Evolutionary conservation across 2,329 filamentous ascomycete species (phyloP).

Genomic region (Tolypocladium album): DNA sequence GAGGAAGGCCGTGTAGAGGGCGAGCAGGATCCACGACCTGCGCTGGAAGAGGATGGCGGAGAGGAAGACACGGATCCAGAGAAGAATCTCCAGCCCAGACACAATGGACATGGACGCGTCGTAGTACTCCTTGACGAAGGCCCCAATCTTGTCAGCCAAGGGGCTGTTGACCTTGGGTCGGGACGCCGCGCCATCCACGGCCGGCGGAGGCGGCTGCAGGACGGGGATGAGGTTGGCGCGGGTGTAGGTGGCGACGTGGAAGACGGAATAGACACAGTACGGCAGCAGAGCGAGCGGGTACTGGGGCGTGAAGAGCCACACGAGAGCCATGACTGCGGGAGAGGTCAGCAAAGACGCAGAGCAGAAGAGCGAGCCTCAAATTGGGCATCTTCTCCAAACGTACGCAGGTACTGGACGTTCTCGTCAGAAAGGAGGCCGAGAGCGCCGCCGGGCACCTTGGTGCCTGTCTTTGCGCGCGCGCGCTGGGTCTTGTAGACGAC

Average conservation of each 20-base stretch:
- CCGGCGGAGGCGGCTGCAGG: slow-evolving; percentile 55
- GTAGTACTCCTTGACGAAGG: slow-evolving; percentile 97
- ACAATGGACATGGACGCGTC: slow-evolving; percentile 93
- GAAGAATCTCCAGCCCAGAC: slow-evolving; percentile 72
- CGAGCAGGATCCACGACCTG: slow-evolving; percentile 80
- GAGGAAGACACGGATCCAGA: slow-evolving; percentile 75
- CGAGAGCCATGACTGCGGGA: slow-evolving; percentile 69
- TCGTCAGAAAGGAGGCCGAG: slow-evolving; percentile 71
- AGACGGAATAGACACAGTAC: slow-evolving; percentile 93
- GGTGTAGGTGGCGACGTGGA: slow-evolving; percentile 96
- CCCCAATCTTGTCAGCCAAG: slow-evolving; percentile 72
- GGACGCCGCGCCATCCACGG: slow-evolving; percentile 46
- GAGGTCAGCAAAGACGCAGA: slow-evolving; percentile 4
- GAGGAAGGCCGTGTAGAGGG: slow-evolving; percentile 83
- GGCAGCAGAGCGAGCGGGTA: slow-evolving; percentile 84
- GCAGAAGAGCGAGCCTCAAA: background rate
- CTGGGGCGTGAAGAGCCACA: slow-evolving; percentile 90
- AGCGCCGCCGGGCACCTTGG: slow-evolving; percentile 45
- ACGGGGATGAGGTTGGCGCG: slow-evolving; percentile 89
- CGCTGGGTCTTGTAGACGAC: slow-evolving; percentile 97
- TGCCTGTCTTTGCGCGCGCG: slow-evolving; percentile 67
- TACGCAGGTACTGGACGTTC: slow-evolving; percentile 96
- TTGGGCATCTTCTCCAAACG: slow-evolving; percentile 18
- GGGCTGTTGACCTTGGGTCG: slow-evolving; percentile 40
- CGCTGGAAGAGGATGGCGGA: slow-evolving; percentile 80